A percentile compares a stretch with the other conserved stretches of the same genome.
Conservation (phyloP, 2,329 filamentous ascomycete species). For the Fusarium algeriense region DNA sequence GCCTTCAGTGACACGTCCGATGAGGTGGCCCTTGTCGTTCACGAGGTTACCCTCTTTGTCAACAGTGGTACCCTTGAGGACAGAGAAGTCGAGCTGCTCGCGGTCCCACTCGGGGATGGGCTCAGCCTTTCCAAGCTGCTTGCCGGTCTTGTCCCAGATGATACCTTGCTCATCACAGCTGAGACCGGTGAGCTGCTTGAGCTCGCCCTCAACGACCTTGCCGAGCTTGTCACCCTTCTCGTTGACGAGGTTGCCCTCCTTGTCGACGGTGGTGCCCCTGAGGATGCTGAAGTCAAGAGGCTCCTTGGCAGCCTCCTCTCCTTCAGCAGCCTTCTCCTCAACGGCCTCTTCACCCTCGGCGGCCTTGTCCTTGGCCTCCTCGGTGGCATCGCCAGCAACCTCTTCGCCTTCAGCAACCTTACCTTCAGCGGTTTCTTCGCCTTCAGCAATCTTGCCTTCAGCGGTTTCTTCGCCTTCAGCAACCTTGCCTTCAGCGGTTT, state of each 20-base stretch:
- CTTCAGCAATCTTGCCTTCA: conserved; percentile 20
- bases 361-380: conserved; percentile 9
- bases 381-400: conserved; percentile 2
- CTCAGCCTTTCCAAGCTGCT: conserved; percentile 74
- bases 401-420: conserved; percentile 29
- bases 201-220: conserved; percentile 71
- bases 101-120: conserved; percentile 69
- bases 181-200: conserved; percentile 74
- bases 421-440: not conserved
- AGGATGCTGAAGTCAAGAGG: conserved; percentile 36
- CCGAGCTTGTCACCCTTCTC: conserved; percentile 67
- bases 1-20: conserved; percentile 74
- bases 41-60: conserved; percentile 71
- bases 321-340: conserved; percentile 23
- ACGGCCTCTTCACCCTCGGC: conserved; percentile 12
- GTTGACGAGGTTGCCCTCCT: conserved; percentile 69
- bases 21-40: conserved; percentile 63
- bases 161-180: conserved; percentile 76
- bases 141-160: conserved; percentile 71
- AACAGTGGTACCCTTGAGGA: conserved; percentile 63
- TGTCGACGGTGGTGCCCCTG: conserved; percentile 53
- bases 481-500: not conserved
- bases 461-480: conserved; percentile 7
- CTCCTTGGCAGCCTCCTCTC: conserved; percentile 34
- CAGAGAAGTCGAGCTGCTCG: conserved; percentile 37